Evolutionary conservation across 164 flowering plant species (phyloP).

Genomic region (Chloranthus sessilifolius): DNA sequence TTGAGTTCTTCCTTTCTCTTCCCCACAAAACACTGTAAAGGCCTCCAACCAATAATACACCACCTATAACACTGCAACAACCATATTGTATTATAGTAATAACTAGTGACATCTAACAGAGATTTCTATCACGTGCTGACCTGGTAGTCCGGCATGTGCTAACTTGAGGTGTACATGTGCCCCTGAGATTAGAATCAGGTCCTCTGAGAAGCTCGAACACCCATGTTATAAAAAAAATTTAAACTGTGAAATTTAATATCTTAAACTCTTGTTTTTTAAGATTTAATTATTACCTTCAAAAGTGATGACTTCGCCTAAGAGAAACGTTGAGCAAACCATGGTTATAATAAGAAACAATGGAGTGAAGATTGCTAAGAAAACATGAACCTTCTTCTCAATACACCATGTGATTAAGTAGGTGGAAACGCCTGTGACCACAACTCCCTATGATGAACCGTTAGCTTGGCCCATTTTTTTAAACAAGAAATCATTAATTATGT

Average conservation of each 20-base stretch:
- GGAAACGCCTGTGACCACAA: constrained; percentile 5
- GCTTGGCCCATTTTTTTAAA: too few species aligned
- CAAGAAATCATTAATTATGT: too few species aligned
- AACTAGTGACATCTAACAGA: too few species aligned
- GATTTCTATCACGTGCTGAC: too few species aligned
- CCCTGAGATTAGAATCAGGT: too few species aligned
- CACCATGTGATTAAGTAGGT: constrained; percentile 19
- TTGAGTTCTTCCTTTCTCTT: constrained; percentile 17
- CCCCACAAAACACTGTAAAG: constrained; percentile 15
- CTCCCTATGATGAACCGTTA: too few species aligned
- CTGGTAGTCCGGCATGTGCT: too few species aligned
- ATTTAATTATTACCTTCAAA: constrained; percentile 14
- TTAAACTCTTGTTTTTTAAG: neutral
- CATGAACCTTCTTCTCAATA: constrained; percentile 23
- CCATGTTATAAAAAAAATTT: neutral
- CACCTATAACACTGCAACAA: constrained; percentile 13
- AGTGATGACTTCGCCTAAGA: constrained; percentile 13
- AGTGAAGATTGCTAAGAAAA: constrained; percentile 17
- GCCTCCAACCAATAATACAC: constrained; percentile 7
- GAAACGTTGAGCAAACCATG: constrained; percentile 15
- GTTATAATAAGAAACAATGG: constrained; percentile 18
- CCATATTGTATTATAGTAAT: too few species aligned
- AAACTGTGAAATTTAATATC: neutral
- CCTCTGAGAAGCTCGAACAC: too few species aligned
- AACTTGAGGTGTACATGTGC: too few species aligned